Evolutionary conservation across 768 basidiomycete genomes (phyloP).

Genomic region (Pleurotus cornucopiae): DNA sequence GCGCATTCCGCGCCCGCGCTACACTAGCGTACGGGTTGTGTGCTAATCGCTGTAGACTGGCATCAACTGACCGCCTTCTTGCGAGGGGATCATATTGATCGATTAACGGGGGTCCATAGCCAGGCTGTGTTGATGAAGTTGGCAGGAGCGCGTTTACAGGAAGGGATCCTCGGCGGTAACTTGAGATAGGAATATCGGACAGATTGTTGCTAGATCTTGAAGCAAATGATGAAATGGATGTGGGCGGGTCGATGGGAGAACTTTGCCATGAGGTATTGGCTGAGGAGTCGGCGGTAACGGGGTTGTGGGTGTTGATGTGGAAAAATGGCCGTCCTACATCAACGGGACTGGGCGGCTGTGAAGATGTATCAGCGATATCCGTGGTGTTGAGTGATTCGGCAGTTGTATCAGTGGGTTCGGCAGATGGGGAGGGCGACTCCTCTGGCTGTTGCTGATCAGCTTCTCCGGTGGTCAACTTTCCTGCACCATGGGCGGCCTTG

Average conservation of each 20-base stretch:
- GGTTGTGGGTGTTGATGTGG: conserved; percentile 5
- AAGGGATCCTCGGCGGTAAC: conserved; percentile 49
- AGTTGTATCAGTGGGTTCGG: conserved; percentile 9
- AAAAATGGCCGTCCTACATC: not conserved
- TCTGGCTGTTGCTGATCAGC: conserved; percentile 3
- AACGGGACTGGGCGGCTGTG: conserved; percentile 8
- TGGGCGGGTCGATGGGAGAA: conserved; percentile 34
- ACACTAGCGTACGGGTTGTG: conserved; percentile 45
- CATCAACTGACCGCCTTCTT: conserved; percentile 41
- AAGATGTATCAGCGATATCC: not conserved
- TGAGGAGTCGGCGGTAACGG: conserved; percentile 7
- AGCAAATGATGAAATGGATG: conserved; percentile 24
- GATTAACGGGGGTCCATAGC: conserved; percentile 31
- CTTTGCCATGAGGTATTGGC: conserved; percentile 28
- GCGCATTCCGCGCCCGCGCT: conserved; percentile 50
- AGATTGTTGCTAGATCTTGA: conserved; percentile 16
- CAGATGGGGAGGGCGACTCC: conserved; percentile 15
- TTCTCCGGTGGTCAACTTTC: conserved; percentile 26
- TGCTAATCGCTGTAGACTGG: conserved; percentile 46
- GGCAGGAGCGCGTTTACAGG: conserved; percentile 36
- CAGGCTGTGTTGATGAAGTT: conserved; percentile 13
- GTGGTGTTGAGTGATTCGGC: not conserved
- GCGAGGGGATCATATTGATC: conserved; percentile 39
- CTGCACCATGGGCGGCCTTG: conserved; percentile 31
- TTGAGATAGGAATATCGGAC: conserved; percentile 28